Evolutionary conservation across 2,329 filamentous ascomycete species (phyloP).

Genomic region (Lomentospora prolificans): DNA sequence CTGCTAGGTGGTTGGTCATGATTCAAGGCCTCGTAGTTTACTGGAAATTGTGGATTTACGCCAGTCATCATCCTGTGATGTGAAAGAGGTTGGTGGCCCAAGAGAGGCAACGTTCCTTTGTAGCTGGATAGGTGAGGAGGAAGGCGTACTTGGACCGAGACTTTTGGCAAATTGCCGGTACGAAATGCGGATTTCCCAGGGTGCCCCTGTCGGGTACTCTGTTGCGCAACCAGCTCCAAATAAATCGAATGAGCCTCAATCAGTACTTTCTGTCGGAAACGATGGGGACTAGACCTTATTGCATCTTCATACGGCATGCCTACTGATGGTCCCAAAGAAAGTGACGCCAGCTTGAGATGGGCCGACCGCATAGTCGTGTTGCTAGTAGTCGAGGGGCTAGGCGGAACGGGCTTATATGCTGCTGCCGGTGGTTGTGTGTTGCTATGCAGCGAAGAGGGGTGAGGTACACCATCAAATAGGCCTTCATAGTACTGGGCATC

Average conservation of each 20-base stretch:
- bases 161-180: neutral
- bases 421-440: neutral
- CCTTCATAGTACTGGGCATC: neutral
- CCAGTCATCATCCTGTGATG: neutral
- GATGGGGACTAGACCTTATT: slow-evolving; percentile 12
- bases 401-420: neutral
- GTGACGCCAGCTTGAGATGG: slow-evolving; percentile 21
- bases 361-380: slow-evolving; percentile 13
- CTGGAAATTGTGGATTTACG: neutral
- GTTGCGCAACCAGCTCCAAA: slow-evolving; percentile 55
- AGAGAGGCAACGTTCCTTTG: neutral
- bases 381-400: neutral
- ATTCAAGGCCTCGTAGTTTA: neutral
- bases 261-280: slow-evolving; percentile 59
- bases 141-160: neutral
- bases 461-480: neutral
- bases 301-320: slow-evolving; percentile 11
- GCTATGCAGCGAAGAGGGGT: neutral
- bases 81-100: neutral
- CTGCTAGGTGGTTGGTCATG: neutral
- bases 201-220: neutral
- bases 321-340: slow-evolving; percentile 18
- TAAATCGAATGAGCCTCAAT: slow-evolving; percentile 65
- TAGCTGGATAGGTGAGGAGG: neutral
- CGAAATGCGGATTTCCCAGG: neutral